Base-by-base conservation (phyloP, 371 early-diverging fungal genomes). In the Actinomucor elegans region DNA sequence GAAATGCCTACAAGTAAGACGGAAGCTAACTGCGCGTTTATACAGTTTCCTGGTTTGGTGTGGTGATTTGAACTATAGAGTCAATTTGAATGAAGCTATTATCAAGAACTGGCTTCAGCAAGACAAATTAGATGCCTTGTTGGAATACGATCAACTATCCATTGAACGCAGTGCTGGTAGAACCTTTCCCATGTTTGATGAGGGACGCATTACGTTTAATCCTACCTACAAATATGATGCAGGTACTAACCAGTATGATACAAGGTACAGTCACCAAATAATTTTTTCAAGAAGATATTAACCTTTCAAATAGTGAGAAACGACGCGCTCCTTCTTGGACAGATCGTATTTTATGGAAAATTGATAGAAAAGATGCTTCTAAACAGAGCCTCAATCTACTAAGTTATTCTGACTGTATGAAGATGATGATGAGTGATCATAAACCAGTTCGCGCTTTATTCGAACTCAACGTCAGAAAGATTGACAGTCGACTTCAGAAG, bases 161-260 rank as follows among this genome's bases (percentile, higher is more conserved):
- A 73, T 78, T 48, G 59, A 77, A 60, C 57, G 69, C 58, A 37
- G 61, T 65, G 76, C 84, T 60, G 46, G 75, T 34, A 51, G 78
- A 29, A 66, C 78, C 5, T 98, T 98, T 61, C 79, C 69, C 2
- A 89, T 84, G 31, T 98, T 90, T 66, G 73, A 77, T 14, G 98
- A 98, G 71, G 92, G 87, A 0, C 66, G 64, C 0, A 84, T 97
- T 20, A 59, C 56, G 0, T 98, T 98, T 64, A 62, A 69, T 8
- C 99, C 99, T 1, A 98, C 98, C 0, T 98, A 98, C 78, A 96
- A 96, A 64, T 97, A 86, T 62, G 91, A 28, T 63, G 77, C 86
- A 47, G 92, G 93, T 0, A 91, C 93, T 0, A 68, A 80, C 49
- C 66, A 59, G 15, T 98, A 94, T 61, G 97, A 97, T 65, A 86